phyloP scores from a whole-genome alignment of 495 filamentous ascomycete genomes.

The Ascobolus immersus region DNA sequence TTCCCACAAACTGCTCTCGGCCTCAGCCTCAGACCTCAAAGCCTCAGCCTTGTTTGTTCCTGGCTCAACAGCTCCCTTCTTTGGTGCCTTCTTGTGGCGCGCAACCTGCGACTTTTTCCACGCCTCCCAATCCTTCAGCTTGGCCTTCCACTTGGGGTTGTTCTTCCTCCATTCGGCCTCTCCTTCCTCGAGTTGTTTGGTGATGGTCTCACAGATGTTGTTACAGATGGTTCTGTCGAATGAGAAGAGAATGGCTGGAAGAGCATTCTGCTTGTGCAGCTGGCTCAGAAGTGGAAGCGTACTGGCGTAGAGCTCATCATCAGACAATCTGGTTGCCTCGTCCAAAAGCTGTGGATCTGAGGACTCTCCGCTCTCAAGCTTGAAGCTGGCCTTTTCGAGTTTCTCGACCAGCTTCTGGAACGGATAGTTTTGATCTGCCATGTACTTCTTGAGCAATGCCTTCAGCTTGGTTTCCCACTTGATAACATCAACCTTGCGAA shows the following conservation, averaged over 20 bases:
- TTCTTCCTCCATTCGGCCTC: conserved; percentile 31
- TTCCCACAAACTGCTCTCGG: conserved; percentile 29
- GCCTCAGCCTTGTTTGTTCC: too few relatives aligned
- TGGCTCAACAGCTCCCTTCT: conserved; percentile 18
- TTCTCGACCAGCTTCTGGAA: conserved; percentile 29
- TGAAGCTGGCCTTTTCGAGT: not conserved
- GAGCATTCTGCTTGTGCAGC: conserved; percentile 34
- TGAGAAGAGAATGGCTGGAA: conserved; percentile 55
- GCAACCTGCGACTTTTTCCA: conserved; percentile 23
- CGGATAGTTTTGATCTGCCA: conserved; percentile 31
- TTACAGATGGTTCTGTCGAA: conserved; percentile 43
- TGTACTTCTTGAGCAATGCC: conserved; percentile 30
- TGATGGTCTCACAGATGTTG: conserved; percentile 22
- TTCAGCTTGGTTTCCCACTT: conserved; percentile 41
- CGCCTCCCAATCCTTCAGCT: conserved; percentile 25
- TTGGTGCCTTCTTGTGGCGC: conserved; percentile 16
- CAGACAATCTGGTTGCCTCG: not conserved
- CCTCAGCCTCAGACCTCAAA: conserved; percentile 24
- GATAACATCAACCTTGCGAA: conserved; percentile 36
- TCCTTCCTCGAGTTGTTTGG: conserved; percentile 24
- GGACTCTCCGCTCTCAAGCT: not conserved
- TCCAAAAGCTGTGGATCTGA: not conserved
- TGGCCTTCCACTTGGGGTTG: conserved; percentile 31
- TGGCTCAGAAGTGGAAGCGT: conserved; percentile 34
- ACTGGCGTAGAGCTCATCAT: conserved; percentile 17